Conservation (phyloP, 1,284 basidiomycete species). For the Schizophyllum commune region DNA sequence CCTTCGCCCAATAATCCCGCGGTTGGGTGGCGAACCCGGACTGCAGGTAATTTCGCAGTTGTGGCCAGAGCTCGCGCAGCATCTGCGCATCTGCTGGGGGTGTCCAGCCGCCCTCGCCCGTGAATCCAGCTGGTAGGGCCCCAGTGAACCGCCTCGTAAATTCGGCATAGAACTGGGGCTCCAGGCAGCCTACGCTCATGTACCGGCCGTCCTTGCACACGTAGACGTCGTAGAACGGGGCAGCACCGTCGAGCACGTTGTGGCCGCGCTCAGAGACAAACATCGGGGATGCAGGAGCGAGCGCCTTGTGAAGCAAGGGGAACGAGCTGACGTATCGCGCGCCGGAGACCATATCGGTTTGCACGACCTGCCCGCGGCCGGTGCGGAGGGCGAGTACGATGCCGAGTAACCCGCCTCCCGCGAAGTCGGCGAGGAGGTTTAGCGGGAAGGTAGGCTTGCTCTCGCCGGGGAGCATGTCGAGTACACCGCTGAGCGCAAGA, state of each 20-base stretch:
- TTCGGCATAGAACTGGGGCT: conserved; percentile 59
- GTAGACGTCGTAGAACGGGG: conserved; percentile 76
- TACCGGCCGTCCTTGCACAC: conserved; percentile 64
- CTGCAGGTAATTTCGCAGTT: conserved; percentile 48
- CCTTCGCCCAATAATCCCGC: conserved; percentile 61
- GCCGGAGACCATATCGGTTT: conserved; percentile 78
- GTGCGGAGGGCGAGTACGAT: conserved; percentile 69
- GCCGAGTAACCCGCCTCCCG: conserved; percentile 72
- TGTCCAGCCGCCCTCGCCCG: conserved; percentile 35
- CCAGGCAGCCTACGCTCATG: conserved; percentile 73
- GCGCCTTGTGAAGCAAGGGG: conserved; percentile 44
- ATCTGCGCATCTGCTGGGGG: conserved; percentile 46
- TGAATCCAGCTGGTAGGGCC: conserved; percentile 39
- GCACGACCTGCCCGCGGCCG: conserved; percentile 68
- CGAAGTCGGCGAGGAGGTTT: conserved; percentile 78
- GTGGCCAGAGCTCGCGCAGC: conserved; percentile 52
- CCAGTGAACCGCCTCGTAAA: conserved; percentile 53
- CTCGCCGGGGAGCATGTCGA: conserved; percentile 67
- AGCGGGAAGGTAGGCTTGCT: conserved; percentile 63
- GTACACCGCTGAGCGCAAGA: conserved; percentile 71
- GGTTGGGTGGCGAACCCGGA: conserved; percentile 54
- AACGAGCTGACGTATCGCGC: conserved; percentile 71
- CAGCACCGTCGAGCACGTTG: conserved; percentile 69
- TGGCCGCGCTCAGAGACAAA: conserved; percentile 44
- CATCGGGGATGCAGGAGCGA: conserved; percentile 27